Evolutionary conservation across 345 rosid genomes (phyloP).

Genomic region (Cardamine chenopodiifolia): DNA sequence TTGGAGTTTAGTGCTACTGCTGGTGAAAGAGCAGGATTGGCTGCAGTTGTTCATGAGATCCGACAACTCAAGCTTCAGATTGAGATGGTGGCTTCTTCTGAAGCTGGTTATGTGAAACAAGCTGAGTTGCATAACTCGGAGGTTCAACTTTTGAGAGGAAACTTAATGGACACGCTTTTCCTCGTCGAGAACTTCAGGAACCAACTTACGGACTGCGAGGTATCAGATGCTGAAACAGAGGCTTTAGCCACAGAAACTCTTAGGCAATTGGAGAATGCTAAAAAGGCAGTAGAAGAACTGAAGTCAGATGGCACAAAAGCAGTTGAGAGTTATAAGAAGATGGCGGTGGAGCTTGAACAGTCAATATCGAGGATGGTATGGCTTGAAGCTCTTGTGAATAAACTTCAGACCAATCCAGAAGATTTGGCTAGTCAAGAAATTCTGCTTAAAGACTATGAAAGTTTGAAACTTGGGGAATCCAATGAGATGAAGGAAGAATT

Average conservation of each 20-base stretch:
- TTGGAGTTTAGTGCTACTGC: slow-evolving; percentile 57
- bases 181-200: slow-evolving; percentile 74
- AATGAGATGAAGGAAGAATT: slow-evolving; percentile 56
- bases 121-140: slow-evolving; percentile 61
- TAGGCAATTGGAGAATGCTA: slow-evolving; percentile 75
- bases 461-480: slow-evolving; percentile 44
- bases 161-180: slow-evolving; percentile 61
- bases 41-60: slow-evolving; percentile 71
- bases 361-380: slow-evolving; percentile 57
- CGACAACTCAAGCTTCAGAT: slow-evolving; percentile 70
- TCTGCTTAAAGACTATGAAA: slow-evolving; percentile 41
- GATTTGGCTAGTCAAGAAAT: slow-evolving; percentile 30
- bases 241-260: slow-evolving; percentile 74
- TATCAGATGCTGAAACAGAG: slow-evolving; percentile 74
- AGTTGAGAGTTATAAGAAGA: slow-evolving; percentile 59
- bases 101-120: slow-evolving; percentile 54
- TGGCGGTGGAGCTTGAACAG: slow-evolving; percentile 66
- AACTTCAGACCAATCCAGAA: slow-evolving; percentile 42
- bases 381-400: slow-evolving; percentile 57
- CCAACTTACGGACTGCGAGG: slow-evolving; percentile 71
- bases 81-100: slow-evolving; percentile 62
- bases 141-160: slow-evolving; percentile 66
- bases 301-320: slow-evolving; percentile 63
- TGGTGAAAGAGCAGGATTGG: slow-evolving; percentile 58
- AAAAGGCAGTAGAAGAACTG: slow-evolving; percentile 63